phyloP scores from a whole-genome alignment of 768 basidiomycete genomes.

The Hemileccinum impolitum region DNA sequence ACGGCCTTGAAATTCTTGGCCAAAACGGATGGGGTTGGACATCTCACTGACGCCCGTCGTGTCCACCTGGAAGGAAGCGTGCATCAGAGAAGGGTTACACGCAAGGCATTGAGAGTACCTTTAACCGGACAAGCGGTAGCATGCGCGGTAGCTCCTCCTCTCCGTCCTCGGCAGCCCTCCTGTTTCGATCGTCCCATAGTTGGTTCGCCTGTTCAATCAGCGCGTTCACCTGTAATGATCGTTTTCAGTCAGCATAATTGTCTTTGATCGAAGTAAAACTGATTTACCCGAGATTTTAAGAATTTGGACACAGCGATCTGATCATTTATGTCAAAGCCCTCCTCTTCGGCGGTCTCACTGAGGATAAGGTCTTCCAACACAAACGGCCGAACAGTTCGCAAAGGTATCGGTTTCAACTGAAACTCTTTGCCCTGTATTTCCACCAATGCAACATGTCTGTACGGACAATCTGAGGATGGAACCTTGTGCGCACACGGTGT shows the following conservation, averaged over 20 bases:
- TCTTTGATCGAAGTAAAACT: not conserved
- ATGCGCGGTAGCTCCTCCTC: conserved; percentile 63
- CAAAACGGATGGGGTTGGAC: conserved; percentile 95
- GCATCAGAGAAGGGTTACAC: not conserved
- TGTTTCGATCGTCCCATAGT: conserved; percentile 24
- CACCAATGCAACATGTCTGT: conserved; percentile 87
- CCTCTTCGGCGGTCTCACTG: conserved; percentile 73
- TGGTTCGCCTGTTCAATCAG: conserved; percentile 75
- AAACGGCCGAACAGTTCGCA: conserved; percentile 93
- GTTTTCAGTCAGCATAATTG: conserved; percentile 1
- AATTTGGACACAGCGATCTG: conserved; percentile 81
- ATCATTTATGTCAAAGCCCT: conserved; percentile 72
- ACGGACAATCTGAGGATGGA: not conserved
- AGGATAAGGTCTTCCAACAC: conserved; percentile 81
- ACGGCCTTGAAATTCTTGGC: conserved; percentile 87
- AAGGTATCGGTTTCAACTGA: conserved; percentile 76
- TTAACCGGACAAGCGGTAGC: conserved; percentile 85
- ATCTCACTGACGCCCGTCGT: conserved; percentile 88
- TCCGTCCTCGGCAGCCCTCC: conserved; percentile 51
- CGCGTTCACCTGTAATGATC: conserved; percentile 56
- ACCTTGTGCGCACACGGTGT: not conserved
- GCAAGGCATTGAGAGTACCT: conserved; percentile 41
- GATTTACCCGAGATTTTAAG: conserved; percentile 63
- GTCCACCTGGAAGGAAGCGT: conserved; percentile 58
- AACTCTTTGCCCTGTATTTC: conserved; percentile 88